Conservation (phyloP, 2,329 filamentous ascomycete species). For the Pezicula neosporulosa region DNA sequence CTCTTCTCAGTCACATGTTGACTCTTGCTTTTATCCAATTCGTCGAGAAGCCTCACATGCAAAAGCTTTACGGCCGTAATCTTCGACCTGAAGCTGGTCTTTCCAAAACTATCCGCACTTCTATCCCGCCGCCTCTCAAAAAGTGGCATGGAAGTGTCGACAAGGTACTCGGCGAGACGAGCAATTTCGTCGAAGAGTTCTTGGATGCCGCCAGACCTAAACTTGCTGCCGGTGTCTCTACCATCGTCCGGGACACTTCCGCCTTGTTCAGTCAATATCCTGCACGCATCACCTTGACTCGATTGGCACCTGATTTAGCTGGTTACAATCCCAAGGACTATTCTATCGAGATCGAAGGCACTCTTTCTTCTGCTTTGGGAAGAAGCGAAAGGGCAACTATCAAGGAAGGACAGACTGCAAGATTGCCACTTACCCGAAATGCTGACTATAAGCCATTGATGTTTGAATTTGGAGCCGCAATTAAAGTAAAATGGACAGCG, state of each 20-base stretch:
- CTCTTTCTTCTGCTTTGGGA: constrained; percentile 46
- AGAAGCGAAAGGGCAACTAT: constrained; percentile 61
- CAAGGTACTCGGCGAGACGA: constrained; percentile 78
- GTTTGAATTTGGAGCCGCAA: constrained; percentile 86
- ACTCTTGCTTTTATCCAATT: constrained; percentile 87
- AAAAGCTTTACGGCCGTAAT: constrained; percentile 87
- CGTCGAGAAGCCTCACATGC: constrained; percentile 96
- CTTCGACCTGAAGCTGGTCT: constrained; percentile 85
- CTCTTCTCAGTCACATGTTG: constrained; percentile 79
- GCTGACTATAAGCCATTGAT: constrained; percentile 69
- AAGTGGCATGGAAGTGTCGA: constrained; percentile 85
- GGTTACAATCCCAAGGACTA: constrained; percentile 80
- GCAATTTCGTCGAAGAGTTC: constrained; percentile 88
- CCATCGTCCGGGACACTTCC: constrained; percentile 82
- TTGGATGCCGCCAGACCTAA: constrained; percentile 82
- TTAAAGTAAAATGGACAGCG: constrained; percentile 87
- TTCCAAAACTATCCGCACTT: constrained; percentile 85
- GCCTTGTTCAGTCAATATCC: constrained; percentile 88
- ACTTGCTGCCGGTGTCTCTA: constrained; percentile 80
- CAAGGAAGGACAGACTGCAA: constrained; percentile 69
- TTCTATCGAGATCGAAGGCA: constrained; percentile 69
- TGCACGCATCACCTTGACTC: constrained; percentile 77
- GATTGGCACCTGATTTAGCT: constrained; percentile 74
- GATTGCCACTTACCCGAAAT: constrained; percentile 58
- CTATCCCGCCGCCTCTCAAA: constrained; percentile 78